phyloP scores from a whole-genome alignment of 225 moss, liverwort and hornwort genomes.

The Climacium dendroides region DNA sequence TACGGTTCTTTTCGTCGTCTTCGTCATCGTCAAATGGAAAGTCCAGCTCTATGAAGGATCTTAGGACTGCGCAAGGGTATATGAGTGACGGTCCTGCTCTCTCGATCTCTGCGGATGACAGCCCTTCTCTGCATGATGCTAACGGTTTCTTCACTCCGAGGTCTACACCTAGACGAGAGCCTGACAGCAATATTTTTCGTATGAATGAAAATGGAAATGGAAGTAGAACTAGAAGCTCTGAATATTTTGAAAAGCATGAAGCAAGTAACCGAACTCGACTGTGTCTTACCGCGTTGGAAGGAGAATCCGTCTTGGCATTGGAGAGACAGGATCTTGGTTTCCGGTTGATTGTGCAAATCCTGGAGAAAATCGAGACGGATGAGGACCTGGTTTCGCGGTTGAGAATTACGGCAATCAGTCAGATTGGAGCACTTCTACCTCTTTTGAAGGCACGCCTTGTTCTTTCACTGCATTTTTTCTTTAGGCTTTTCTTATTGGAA shows the following conservation, averaged over 20 bases:
- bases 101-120: conserved; percentile 15
- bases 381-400: conserved; percentile 42
- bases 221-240: conserved; percentile 3
- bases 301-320: conserved; percentile 25
- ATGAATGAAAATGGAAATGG: conserved; percentile 15
- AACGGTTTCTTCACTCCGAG: conserved; percentile 25
- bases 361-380: conserved; percentile 33
- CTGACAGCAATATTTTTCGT: not conserved
- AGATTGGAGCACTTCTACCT: conserved; percentile 59
- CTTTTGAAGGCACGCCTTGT: conserved; percentile 56
- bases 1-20: conserved; percentile 8
- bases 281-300: conserved; percentile 31
- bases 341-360: conserved; percentile 35
- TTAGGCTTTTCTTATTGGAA: not conserved
- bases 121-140: conserved; percentile 3
- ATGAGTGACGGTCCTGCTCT: conserved; percentile 18
- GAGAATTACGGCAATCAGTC: conserved; percentile 28
- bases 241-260: conserved; percentile 14
- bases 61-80: conserved; percentile 17
- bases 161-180: conserved; percentile 12
- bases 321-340: conserved; percentile 68
- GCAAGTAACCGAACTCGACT: conserved; percentile 29
- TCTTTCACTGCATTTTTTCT: not conserved
- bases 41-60: conserved; percentile 22
- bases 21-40: conserved; percentile 18